These are phyloP conservation scores for Pseudonitzschia delicatissima DNA, from an alignment of 108 stramenopile genomes.

Conservation along the genomic window DNA sequence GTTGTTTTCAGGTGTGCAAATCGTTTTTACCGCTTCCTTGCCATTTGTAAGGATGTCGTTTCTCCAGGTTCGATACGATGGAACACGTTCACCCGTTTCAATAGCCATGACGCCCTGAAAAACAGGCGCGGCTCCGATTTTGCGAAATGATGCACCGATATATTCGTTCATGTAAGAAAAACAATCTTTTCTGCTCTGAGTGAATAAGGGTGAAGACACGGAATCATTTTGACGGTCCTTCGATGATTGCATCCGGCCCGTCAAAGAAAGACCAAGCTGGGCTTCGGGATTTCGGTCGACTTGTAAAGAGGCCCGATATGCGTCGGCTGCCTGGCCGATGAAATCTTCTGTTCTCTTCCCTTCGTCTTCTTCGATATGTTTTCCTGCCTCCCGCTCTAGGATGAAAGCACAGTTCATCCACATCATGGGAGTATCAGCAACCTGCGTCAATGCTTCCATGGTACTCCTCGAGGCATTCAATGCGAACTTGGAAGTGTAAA, in stretches of 20 bases:
- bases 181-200: conserved; percentile 13
- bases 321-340: conserved; percentile 52
- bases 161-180: conserved; percentile 25
- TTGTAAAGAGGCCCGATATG: conserved; percentile 65
- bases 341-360: conserved; percentile 8
- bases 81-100: conserved; percentile 6
- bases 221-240: neutral
- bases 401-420: conserved; percentile 76
- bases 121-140: neutral
- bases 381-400: conserved; percentile 43
- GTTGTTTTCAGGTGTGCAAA: neutral
- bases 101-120: conserved; percentile 23
- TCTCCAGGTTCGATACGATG: neutral
- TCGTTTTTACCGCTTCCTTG: neutral
- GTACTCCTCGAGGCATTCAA: conserved; percentile 35
- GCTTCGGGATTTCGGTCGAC: conserved; percentile 53
- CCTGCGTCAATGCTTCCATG: conserved; percentile 61
- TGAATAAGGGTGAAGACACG: neutral
- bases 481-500: conserved; percentile 46
- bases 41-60: neutral
- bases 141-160: neutral
- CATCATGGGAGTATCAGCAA: conserved; percentile 76
- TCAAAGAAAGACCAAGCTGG: conserved; percentile 52
- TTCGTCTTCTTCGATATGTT: neutral
- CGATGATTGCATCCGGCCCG: conserved; percentile 19